Conservation (phyloP, 768 basidiomycete species). For the Suillus cothurnatus region DNA sequence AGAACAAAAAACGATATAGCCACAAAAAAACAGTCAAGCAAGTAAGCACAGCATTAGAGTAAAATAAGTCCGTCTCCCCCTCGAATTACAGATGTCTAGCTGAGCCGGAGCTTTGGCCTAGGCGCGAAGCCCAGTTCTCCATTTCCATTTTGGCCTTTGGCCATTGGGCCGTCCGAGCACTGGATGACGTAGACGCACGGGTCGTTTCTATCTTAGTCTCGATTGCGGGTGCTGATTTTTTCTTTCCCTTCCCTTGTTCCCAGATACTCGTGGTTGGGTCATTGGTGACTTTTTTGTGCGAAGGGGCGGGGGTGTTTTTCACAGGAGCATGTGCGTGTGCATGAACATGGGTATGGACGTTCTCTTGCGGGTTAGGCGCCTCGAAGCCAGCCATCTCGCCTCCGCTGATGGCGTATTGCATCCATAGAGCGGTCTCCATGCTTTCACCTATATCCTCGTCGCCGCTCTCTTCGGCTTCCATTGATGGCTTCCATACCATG, state of each 20-base stretch:
- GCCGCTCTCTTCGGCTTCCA: conserved; percentile 22
- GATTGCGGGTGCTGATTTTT: conserved; percentile 14
- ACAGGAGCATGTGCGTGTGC: not conserved
- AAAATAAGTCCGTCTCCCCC: not conserved
- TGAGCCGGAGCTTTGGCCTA: conserved; percentile 32
- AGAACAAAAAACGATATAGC: conserved; percentile 4
- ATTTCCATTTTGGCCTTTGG: conserved; percentile 33
- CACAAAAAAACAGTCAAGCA: not conserved
- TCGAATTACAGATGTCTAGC: conserved; percentile 29
- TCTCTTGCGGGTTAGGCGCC: conserved; percentile 11
- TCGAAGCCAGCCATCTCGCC: conserved; percentile 20
- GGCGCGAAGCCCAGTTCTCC: conserved; percentile 35
- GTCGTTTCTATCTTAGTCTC: conserved; percentile 15
- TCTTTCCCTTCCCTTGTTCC: conserved; percentile 29
- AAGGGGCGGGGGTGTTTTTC: not conserved
- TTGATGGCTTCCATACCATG: conserved; percentile 27
- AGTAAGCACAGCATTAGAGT: conserved; percentile 3
- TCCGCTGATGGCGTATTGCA: conserved; percentile 34
- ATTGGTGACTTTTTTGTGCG: conserved; percentile 11
- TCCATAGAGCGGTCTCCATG: conserved; percentile 28
- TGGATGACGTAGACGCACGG: conserved; percentile 33
- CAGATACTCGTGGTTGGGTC: conserved; percentile 15
- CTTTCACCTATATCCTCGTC: conserved; percentile 23
- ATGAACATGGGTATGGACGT: not conserved
- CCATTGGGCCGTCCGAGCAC: conserved; percentile 31